Base-by-base conservation (phyloP, 352 stramenopile genomes). In the Globisporangium parvum region DNA sequence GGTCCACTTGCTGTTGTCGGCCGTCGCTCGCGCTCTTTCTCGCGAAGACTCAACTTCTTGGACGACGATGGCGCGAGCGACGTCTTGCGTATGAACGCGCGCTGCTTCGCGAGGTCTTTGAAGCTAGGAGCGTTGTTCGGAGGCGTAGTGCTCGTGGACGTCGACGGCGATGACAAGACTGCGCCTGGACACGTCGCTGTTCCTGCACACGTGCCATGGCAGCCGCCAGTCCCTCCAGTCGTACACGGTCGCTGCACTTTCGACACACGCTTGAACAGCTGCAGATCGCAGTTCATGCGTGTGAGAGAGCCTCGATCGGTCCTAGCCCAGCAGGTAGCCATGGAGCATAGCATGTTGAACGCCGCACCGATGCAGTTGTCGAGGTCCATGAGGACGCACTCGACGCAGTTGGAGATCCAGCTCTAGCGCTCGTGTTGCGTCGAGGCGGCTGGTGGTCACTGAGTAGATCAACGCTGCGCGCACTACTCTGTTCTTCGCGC, bases 41-140 rank as follows among this genome's bases (percentile, higher is more conserved):
- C 57, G 14, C 49, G 50, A 8, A 54, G 28, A 35, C 33, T 54
- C 28, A 52, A 18, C 23, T 69, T 76, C 49, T 67, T 73, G 3
- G 59, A 46, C n/a, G 66, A 48, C 0, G 62, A 65, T 6, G 49
- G 9, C n/a, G 67, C 53, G 14, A 70, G 46, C 39, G 71, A 77
- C 2, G 65, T 59, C 33, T 85, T 87, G 40, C 70, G 63, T 39
- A 82, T 69, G 52, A 85, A 85, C 14, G 78, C 78, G 10, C 78
- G 75, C 62, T 88, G 75, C 57, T 82, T 85, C 5, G 73, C 62
- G 12, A 88, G 67, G 9, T 76, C 74, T 12, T 55, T 69, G 37
- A 85, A 75, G 11, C 71, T 58, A 1, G 41, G 50, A 11, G 48
- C 14, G 53, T 14, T 48, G 18, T 26, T 48, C 39, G 41, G 47